Base-by-base conservation (phyloP, 2,329 filamentous ascomycete species). In the Cladosporium cucumerinum region DNA sequence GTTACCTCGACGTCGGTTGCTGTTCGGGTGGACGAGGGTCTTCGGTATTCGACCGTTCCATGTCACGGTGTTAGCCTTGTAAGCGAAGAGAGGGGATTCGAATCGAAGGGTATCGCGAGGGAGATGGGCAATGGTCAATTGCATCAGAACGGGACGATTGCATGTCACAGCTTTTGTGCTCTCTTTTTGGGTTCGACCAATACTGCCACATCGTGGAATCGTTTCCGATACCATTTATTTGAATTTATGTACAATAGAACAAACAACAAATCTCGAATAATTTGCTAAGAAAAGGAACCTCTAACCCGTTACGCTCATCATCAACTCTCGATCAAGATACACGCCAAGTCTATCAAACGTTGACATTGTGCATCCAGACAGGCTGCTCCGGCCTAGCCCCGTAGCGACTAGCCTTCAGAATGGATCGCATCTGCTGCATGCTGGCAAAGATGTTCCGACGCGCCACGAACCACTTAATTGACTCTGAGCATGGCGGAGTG, bases 351-450 rank as follows among this genome's bases (percentile, higher is more conserved):
- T 18, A 46, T 58, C 55, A 58, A 46, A 76, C 73, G 63, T 82
- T 82, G 67, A 82, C 77, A 6, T 76, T 73, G 71, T 84, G 81
- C 66, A 76, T 72, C 81, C 81, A 83, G 26, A 82, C 77, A 66
- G 79, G 73, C 71, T 83, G 81, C 69, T 80, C 77, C 6, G 74
- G 72, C 57, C 82, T 75, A 5, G 80, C 79, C 57, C 75, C 78
- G 66, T 79, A 84, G 1, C 79, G 79, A 65, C 79, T 80, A 10
- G 78, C 79, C 32, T 76, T 74, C 51, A 83, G 70, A 60, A 84
- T 78, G 21, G 70, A 75, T 68, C 79, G 75, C 82, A 84, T 83
- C 75, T 84, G 82, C 62, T 75, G 70, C 16, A 78, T 75, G n/a
- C 78, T 76, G 3, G 78, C 77, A 60, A 77, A 78, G 70, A 84